Base-by-base conservation (phyloP, 1,284 basidiomycete genomes). In the Cystobasidium slooffiae region DNA sequence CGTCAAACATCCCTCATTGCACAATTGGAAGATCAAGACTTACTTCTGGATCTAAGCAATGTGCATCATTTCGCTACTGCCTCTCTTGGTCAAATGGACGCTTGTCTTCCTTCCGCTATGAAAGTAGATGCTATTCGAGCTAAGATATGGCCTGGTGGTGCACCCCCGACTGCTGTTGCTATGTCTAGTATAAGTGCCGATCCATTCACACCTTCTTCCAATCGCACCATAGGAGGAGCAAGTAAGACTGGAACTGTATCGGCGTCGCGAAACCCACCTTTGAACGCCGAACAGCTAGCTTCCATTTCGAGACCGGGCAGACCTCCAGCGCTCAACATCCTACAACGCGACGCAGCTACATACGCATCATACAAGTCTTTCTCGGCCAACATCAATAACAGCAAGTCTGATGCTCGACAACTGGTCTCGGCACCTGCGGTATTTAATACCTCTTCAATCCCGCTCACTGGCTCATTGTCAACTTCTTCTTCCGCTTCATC, bases 281-380 rank as follows among this genome's bases (percentile, higher is more conserved):
- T 63, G 31, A 31, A 59, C 31, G 46, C 41, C 9, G 41, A 24
- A 18, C 61, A 63, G 22, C 20, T 59, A 12, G 56, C 56, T 31
- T 59, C 56, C 9, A 39, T 59, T 5, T 59, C 56, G 3, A 20
- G 56, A 59, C 56, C 56, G 9, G 56, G 56, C 18, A 39, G 61
- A 46, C 46, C 61, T 1, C 61, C 61, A 24, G 61, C 61, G 9
- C 39, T 59, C 10, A 53, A 53, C 20, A 53, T 53, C 24, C 52
- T 16, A 10, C 52, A 53, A 53, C 52, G 52, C 37, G 37, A 41
- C 20, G 37, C 58, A n/a, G 58, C 52, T 3, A 53, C 52, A 53
- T 53, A 53, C 24, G 52, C 52, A 6, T 53, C 52, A n/a, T 53
- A 53, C 52, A 53, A 6, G 20, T 53, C 52, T 14, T 20, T 4